These are phyloP conservation scores for Sorghum bicolor DNA, from an alignment of 176 grass and related monocot species.

Conservation along the genomic window DNA sequence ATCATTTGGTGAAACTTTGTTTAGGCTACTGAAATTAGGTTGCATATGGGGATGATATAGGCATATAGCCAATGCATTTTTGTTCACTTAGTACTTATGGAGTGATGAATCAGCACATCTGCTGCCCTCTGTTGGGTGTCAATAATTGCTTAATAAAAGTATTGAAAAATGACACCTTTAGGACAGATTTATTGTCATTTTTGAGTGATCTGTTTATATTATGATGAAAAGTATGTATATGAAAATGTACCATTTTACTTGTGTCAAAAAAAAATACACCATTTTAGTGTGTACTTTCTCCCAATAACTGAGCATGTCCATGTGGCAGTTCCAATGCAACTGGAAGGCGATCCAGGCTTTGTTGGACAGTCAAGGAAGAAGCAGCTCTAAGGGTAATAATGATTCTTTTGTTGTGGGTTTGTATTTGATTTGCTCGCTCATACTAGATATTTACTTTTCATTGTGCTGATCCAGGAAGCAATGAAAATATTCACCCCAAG, in stretches of 20 bases:
- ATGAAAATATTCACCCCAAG: too few species aligned
- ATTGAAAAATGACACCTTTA: not conserved
- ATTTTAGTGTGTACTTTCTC: not conserved
- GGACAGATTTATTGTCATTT: not conserved
- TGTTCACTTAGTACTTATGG: slow-evolving; percentile 1
- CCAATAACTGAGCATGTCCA: not conserved
- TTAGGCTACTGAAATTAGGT: not conserved
- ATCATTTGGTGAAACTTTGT: not conserved
- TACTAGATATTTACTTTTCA: not conserved
- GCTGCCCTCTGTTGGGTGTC: not conserved
- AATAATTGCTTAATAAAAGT: not conserved
- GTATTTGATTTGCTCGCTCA: not conserved
- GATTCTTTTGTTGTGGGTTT: not conserved
- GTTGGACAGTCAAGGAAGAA: not conserved
- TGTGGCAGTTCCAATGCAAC: not conserved
- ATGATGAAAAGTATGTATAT: not conserved
- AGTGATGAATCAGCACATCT: not conserved
- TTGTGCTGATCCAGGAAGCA: not conserved
- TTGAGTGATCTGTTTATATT: not conserved
- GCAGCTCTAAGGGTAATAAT: not conserved
- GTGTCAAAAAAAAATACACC: not conserved
- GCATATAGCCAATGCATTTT: not conserved
- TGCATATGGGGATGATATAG: not conserved
- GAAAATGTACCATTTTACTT: not conserved
- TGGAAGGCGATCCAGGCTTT: not conserved